phyloP scores from a whole-genome alignment of 2,329 filamentous ascomycete species.

The Paecilomyces variotii region DNA sequence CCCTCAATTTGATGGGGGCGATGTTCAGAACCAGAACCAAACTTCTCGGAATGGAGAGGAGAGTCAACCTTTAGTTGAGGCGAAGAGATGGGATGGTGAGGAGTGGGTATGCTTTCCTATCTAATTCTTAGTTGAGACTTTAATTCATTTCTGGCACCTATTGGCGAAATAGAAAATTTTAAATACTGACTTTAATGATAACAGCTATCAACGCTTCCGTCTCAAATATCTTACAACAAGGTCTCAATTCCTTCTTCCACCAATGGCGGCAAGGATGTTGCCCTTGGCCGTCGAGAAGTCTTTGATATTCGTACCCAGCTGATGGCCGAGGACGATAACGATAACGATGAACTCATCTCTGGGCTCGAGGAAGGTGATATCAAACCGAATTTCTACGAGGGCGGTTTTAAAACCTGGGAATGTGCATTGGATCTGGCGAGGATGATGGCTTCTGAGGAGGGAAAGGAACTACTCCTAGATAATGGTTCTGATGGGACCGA shows the following conservation, averaged over 20 bases:
- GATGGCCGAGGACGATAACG: conserved; percentile 49
- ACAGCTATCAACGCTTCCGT: conserved; percentile 49
- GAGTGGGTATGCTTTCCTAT: conserved; percentile 38
- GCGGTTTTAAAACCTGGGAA: conserved; percentile 63
- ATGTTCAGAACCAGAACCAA: background rate
- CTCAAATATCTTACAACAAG: conserved; percentile 52
- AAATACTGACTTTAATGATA: background rate
- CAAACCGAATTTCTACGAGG: conserved; percentile 55
- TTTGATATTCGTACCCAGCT: conserved; percentile 58
- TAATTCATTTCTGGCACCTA: background rate
- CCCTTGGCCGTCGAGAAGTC: conserved; percentile 50
- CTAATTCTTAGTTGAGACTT: background rate
- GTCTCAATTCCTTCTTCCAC: conserved; percentile 31
- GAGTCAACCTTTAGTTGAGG: conserved; percentile 16
- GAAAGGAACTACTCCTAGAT: conserved; percentile 10
- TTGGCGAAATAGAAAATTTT: background rate
- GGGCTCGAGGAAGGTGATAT: conserved; percentile 51
- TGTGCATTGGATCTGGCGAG: conserved; percentile 53
- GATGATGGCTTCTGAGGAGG: conserved; percentile 15
- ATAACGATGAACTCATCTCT: conserved; percentile 36
- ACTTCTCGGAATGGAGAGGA: background rate
- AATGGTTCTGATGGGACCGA: conserved; percentile 14
- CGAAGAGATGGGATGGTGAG: conserved; percentile 36
- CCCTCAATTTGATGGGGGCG: conserved; percentile 10
- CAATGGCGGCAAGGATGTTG: conserved; percentile 6